Evolutionary conservation across 192 early-diverging fungal genomes (phyloP).

Genomic region (Umbelopsis sp.): DNA sequence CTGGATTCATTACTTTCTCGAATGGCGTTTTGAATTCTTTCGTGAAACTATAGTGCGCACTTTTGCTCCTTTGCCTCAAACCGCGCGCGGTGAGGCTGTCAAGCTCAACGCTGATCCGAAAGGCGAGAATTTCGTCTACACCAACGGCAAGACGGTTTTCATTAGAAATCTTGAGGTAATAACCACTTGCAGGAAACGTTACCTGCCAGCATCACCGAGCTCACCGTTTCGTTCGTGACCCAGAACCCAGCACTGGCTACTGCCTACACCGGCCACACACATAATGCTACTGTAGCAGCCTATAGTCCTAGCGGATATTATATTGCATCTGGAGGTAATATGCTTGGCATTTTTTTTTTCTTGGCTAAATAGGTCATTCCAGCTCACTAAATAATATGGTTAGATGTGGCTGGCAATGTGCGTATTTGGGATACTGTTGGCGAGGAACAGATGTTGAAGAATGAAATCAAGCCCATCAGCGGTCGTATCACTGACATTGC

Average conservation of each 20-base stretch:
- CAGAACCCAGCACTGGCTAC: slow-evolving; percentile 77
- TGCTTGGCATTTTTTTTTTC: neutral
- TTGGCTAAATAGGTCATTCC: neutral
- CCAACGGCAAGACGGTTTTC: slow-evolving; percentile 86
- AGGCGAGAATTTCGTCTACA: slow-evolving; percentile 84
- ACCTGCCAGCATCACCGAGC: neutral
- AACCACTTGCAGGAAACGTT: neutral
- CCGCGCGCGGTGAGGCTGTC: slow-evolving; percentile 79
- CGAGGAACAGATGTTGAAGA: slow-evolving; percentile 82
- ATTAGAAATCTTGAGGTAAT: slow-evolving; percentile 80
- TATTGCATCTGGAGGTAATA: slow-evolving; percentile 91
- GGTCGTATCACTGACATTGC: slow-evolving; percentile 86
- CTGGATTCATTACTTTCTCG: neutral
- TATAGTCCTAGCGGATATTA: slow-evolving; percentile 94
- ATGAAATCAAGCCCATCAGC: slow-evolving; percentile 74
- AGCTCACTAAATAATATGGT: neutral
- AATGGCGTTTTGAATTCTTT: too few relatives aligned
- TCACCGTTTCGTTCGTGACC: neutral
- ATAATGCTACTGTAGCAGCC: slow-evolving; percentile 80
- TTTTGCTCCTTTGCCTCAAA: slow-evolving; percentile 77
- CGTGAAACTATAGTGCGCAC: slow-evolving; percentile 47
- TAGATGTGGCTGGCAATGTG: slow-evolving; percentile 84
- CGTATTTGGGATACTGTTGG: slow-evolving; percentile 92
- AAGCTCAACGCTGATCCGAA: slow-evolving; percentile 84
- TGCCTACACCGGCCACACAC: slow-evolving; percentile 85